Conservation (phyloP, 1,284 basidiomycete species). For the Melampsora abietis-canadensis region DNA sequence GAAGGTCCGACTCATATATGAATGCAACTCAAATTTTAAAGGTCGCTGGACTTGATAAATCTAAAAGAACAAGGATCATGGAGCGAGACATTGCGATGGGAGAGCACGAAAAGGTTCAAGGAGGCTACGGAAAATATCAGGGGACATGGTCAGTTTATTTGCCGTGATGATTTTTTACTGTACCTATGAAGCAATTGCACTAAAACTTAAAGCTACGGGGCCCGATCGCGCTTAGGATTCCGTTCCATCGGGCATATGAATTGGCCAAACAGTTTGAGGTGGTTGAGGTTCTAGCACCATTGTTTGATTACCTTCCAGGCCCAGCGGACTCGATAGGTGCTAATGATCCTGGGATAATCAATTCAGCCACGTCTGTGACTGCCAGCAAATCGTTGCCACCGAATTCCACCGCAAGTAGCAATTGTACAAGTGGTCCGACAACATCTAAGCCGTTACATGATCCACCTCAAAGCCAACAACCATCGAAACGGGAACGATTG, state of each 20-base stretch:
- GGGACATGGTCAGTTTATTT: constrained; percentile 77
- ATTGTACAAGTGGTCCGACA: not conserved
- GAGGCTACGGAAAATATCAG: constrained; percentile 98
- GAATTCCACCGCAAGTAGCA: not conserved
- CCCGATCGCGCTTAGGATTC: constrained; percentile 65
- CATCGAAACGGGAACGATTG: constrained; percentile 13
- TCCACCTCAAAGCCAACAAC: too few species aligned
- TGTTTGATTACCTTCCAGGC: constrained; percentile 83
- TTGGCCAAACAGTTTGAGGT: constrained; percentile 88
- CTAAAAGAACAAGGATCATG: constrained; percentile 89
- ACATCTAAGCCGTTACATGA: not conserved
- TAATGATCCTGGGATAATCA: not conserved
- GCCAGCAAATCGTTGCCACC: not conserved
- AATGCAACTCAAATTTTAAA: constrained; percentile 99
- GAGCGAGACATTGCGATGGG: constrained; percentile 96
- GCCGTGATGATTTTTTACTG: not conserved
- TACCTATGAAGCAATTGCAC: not conserved
- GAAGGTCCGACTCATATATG: constrained; percentile 81
- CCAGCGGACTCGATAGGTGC: constrained; percentile 38
- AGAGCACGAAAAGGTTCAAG: constrained; percentile 97
- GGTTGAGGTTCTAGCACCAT: constrained; percentile 72
- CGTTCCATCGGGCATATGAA: constrained; percentile 80
- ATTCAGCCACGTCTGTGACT: constrained; percentile 2
- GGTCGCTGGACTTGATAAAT: constrained; percentile 96
- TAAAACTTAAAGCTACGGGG: too few species aligned